Conservation (phyloP, 305 asterid species). For the Withania somnifera region DNA sequence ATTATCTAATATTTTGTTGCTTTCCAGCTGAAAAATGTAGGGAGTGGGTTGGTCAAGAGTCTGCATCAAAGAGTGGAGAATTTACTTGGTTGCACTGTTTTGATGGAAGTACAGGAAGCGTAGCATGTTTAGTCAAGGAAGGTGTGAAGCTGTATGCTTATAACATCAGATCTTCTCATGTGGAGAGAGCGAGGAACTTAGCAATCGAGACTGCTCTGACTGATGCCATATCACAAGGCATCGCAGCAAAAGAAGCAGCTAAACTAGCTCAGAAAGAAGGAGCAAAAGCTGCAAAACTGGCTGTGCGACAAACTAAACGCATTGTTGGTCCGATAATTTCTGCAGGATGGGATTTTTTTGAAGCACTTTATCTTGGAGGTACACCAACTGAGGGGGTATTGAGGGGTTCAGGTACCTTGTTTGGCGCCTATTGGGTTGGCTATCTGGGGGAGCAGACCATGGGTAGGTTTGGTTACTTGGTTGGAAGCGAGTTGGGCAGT, state of each 20-base stretch:
- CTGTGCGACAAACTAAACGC: slow-evolving; percentile 59
- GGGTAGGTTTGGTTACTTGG: slow-evolving; percentile 85
- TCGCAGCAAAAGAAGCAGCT: slow-evolving; percentile 60
- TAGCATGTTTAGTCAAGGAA: slow-evolving; percentile 77
- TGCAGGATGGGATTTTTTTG: slow-evolving; percentile 94
- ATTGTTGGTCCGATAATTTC: slow-evolving; percentile 83
- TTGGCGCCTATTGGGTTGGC: slow-evolving; percentile 67
- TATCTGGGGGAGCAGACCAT: slow-evolving; percentile 59
- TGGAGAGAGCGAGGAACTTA: slow-evolving; percentile 54
- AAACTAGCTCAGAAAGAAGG: slow-evolving; percentile 73
- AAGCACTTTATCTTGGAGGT: slow-evolving; percentile 84
- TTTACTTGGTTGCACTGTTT: slow-evolving; percentile 66
- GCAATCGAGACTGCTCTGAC: slow-evolving; percentile 71
- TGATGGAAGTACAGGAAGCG: slow-evolving; percentile 73
- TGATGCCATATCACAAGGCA: slow-evolving; percentile 76
- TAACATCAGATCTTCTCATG: slow-evolving; percentile 55
- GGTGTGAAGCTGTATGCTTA: slow-evolving; percentile 72
- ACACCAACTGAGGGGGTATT: slow-evolving; percentile 79
- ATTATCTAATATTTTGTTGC: slow-evolving; percentile 5
- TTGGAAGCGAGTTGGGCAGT: slow-evolving; percentile 82
- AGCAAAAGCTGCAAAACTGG: slow-evolving; percentile 87
- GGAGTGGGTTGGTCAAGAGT: slow-evolving; percentile 66
- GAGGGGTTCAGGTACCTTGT: slow-evolving; percentile 76
- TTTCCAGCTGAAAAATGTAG: slow-evolving; percentile 82
- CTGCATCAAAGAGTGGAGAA: slow-evolving; percentile 87